A percentile compares a stretch with the other conserved stretches of the same genome.
Conservation (phyloP, 164 flowering plant species). For the Stephania japonica region DNA sequence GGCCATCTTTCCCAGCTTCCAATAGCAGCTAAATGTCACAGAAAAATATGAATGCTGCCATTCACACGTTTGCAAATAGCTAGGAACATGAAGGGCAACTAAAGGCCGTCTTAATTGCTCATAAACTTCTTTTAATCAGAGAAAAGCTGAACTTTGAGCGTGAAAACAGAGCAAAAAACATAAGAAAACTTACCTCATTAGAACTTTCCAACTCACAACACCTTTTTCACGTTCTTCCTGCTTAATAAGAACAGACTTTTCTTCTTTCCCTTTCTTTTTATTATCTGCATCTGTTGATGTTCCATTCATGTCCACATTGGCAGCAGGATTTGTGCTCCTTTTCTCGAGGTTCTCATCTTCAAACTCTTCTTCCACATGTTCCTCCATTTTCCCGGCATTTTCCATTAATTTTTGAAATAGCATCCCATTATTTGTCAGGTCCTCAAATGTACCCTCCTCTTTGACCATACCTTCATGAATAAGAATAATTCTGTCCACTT, state of each 20-base stretch:
- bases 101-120: background rate
- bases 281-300: slow-evolving; percentile 25
- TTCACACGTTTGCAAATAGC: no score
- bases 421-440: slow-evolving; percentile 61
- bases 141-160: background rate
- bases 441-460: slow-evolving; percentile 95
- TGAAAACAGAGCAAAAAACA: background rate
- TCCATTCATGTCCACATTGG: slow-evolving; percentile 51
- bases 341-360: slow-evolving; percentile 32
- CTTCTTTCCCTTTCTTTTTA: slow-evolving; percentile 45
- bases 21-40: no score
- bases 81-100: background rate
- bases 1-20: no score
- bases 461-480: slow-evolving; percentile 90
- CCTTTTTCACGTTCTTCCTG: slow-evolving; percentile 98
- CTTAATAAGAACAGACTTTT: slow-evolving; percentile 83
- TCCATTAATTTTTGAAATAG: slow-evolving; percentile 87
- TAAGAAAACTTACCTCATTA: slow-evolving; percentile 45
- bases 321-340: slow-evolving; percentile 28
- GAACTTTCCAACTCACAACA: slow-evolving; percentile 82
- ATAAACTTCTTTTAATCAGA: background rate
- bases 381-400: slow-evolving; percentile 98
- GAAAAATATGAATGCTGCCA: no score
- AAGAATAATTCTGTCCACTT: slow-evolving; percentile 79
- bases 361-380: slow-evolving; percentile 66